A percentile compares a stretch with the other conserved stretches of the same genome.
Conservation (phyloP, 78 protist species). For the Dictyostelium brefeldianum region DNA sequence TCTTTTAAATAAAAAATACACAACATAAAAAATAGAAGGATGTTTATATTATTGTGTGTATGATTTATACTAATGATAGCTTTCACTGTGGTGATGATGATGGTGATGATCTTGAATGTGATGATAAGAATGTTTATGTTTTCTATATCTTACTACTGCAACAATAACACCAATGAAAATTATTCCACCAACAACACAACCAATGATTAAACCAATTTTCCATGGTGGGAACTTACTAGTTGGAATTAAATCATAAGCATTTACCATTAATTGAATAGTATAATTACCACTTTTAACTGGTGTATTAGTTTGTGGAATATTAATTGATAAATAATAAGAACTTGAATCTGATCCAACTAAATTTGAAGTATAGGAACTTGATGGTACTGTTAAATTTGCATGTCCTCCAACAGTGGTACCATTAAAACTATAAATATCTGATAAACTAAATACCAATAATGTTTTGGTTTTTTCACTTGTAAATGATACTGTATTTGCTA, state of each 20-base stretch:
- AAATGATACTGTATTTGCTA: background rate
- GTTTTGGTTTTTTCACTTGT: background rate
- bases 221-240: background rate
- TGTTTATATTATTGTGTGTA: too few relatives aligned
- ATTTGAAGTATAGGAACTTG: background rate
- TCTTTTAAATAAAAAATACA: too few relatives aligned
- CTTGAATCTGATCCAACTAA: background rate
- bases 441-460: background rate
- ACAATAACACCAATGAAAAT: background rate
- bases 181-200: background rate
- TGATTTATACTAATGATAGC: too few relatives aligned
- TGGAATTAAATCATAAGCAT: background rate
- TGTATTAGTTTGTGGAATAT: background rate
- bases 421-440: conserved; percentile 30
- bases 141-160: background rate
- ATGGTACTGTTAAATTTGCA: background rate
- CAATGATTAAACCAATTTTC: background rate
- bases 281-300: background rate
- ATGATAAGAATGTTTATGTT: background rate
- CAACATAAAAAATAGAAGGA: too few relatives aligned
- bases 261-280: background rate
- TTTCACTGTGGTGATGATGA: too few relatives aligned
- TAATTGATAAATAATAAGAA: background rate
- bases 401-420: background rate
- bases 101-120: background rate